Evolutionary conservation across 495 filamentous ascomycete species (phyloP), one percentile per base, ranked within the genome.

Genomic region (Xylaria acuta): DNA sequence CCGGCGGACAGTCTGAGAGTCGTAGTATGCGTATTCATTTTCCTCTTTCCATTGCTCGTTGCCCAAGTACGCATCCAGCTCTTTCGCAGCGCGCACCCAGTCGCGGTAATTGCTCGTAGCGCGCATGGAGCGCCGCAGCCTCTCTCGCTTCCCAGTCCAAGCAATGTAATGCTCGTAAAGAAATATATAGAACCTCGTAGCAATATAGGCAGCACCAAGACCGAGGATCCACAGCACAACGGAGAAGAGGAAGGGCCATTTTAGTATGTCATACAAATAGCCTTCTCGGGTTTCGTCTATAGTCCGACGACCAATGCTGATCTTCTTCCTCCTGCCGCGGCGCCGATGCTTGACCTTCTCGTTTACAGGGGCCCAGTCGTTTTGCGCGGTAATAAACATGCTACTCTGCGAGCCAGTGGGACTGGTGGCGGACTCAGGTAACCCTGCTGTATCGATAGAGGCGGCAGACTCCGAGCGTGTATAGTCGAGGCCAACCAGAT

Each of bases 251-350:
- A 99, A 87, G 7, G 96, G 97, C 93, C 94, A 98, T 80, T 97
- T 97, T 58, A 97, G 83, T 34, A 98, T 77, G 1, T 86, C 87
- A 79, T 99, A 98, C 18, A 97, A 86, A 75, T 95, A 93, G 0
- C 96, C 96, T 82, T 99, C 96, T 62, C 96, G 85, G 3, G 95
- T 98, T 81, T 99, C 96, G 79, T 99, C 96, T 72, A 89, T 93
- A 65, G 90, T 90, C 64, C 92, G 85, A 16, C 78, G 73, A 22
- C 83, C 82, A 5, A 84, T 68, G 54, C 71, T 73, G 27, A 70
- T 79, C 76, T 75, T 81, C 67, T 74, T 75, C 58, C 74, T 74
- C 53, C 74, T 76, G 54, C 72, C 73, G 22, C 62, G 74, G 41
- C 84, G 82, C 34, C 79, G 77, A 20, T 83, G 80, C 64, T 79